Base-by-base conservation (phyloP, 352 stramenopile species). In the Detonula confervacea region DNA sequence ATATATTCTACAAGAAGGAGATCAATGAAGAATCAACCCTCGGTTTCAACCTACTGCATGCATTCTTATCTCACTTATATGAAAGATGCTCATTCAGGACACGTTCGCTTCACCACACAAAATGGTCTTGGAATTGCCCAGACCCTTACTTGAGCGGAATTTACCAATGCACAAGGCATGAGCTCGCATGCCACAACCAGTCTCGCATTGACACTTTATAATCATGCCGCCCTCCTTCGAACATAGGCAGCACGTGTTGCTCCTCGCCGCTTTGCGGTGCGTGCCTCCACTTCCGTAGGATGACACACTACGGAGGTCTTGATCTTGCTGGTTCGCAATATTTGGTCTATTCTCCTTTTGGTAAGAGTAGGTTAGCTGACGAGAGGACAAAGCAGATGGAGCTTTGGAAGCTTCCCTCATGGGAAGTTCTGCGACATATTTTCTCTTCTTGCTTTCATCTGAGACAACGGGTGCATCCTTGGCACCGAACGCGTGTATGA, bases 401-500 rank as follows among this genome's bases (percentile, higher is more conserved):
- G 55, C 35, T 12, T 42, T 42, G 35, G 35, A 54, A 24, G 24
- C 46, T 49, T 75, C 55, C 51, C 65, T 44, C 62, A 42, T 54
- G 25, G 76, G 76, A 52, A 84, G 69, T n/a, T 75, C 61, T 0
- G 56, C 39, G 1, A 84, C 57, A 70, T 71, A 70, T 4, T 65
- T 79, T 29, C 61, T 29, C 39, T 80, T 63, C 14, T 68, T 74
- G 27, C 18, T 63, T 24, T 60, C 39, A 8, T 80, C 22, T 9
- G 68, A 49, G 29, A 63, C 62, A 44, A 61, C 24, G 29, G 56
- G 20, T 2, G 27, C 20, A 29, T 62, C 35, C 14, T 64, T 79
- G 7, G 61, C 47, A 35, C 62, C 71, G 65, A 84, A 80, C 2
- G 69, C 60, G 51, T 84, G 72, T 55, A 84, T 79, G 9, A 84